Conservation (phyloP, 768 basidiomycete genomes). For the Mycena capillaripes region DNA sequence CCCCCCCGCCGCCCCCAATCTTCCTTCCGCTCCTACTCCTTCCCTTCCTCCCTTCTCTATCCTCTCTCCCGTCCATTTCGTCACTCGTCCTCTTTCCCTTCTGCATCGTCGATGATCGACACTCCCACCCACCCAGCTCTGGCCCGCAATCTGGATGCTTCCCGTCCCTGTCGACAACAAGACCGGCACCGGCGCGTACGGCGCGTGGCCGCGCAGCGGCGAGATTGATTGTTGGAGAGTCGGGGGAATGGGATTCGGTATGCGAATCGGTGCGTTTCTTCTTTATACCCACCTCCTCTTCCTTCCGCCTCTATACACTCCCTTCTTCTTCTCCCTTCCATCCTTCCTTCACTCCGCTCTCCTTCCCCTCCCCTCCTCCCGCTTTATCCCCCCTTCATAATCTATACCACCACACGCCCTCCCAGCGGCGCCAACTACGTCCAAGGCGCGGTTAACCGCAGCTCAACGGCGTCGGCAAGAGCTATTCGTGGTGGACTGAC, state of each 20-base stretch:
- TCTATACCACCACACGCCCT: neutral
- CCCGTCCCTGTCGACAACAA: too few species aligned
- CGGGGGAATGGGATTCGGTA: constrained; percentile 74
- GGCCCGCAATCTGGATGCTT: constrained; percentile 89
- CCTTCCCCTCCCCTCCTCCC: neutral
- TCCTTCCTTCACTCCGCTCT: too few species aligned
- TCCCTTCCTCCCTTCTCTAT: neutral
- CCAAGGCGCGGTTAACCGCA: constrained; percentile 72
- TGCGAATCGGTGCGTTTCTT: constrained; percentile 59
- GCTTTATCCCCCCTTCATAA: neutral
- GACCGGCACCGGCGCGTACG: constrained; percentile 74
- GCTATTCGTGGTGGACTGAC: constrained; percentile 84
- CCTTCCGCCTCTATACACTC: neutral
- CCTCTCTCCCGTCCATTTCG: neutral
- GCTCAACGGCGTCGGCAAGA: constrained; percentile 74
- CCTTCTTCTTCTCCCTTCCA: neutral
- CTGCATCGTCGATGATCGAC: neutral
- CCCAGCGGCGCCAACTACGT: constrained; percentile 76
- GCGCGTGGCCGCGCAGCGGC: constrained; percentile 76
- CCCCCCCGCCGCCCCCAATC: constrained; percentile 49
- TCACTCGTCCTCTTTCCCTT: neutral
- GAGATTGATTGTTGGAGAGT: constrained; percentile 83
- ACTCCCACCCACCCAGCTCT: constrained; percentile 53
- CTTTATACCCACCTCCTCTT: neutral
- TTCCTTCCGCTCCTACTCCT: constrained; percentile 37